Evolutionary conservation across 1,284 basidiomycete genomes (phyloP), one percentile per base, ranked within the genome.

Genomic region (Kwoniella shivajii): DNA sequence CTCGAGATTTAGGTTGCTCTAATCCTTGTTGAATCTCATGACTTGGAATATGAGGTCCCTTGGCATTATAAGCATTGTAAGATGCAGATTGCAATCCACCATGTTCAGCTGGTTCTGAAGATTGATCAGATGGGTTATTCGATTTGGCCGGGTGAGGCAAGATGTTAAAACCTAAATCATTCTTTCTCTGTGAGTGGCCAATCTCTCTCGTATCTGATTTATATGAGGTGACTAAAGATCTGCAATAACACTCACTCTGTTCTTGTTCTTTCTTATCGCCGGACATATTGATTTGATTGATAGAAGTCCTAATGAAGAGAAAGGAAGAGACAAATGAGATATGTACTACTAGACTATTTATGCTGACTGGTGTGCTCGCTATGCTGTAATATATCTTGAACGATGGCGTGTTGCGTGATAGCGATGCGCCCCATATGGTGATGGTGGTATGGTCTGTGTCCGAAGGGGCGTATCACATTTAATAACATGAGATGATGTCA

Each of bases 71-170:
- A 22, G 72, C 68, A 60, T 76, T 66, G 50, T 74, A 69, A 22
- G 65, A 63, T 30, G 67, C 67, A 20, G 56, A 53, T 37, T 69
- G 64, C 7, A 75, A 61, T 20, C 69, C 70, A n/a, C 68, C 68
- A 22, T 66, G 60, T 48, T 63, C 37, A 20, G 36, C 59, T 34
- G 70, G 71, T 48, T 74, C 68, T 38, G 62, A 55, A 53, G 66
- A 61, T 9, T 76, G 67, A 66, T 78, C 75, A 34, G 73, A 59
- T 6, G 78, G 78, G 69, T 78, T 77, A 63, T 78, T 79, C 61
- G 73, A 75, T 66, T 69, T 78, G 29, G 77, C 78, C 34, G 77
- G 77, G 68, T 79, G 76, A 24, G 79, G 79, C 61, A 77, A 78
- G 69, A 78, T 80, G 41, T 61, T 71, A 73, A 80, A 80, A 43